Percentiles rank a stretch among this genome's conserved stretches.
Conservation (phyloP, 202 grass and related monocot genomes). For the Cymbopogon flexuosus region DNA sequence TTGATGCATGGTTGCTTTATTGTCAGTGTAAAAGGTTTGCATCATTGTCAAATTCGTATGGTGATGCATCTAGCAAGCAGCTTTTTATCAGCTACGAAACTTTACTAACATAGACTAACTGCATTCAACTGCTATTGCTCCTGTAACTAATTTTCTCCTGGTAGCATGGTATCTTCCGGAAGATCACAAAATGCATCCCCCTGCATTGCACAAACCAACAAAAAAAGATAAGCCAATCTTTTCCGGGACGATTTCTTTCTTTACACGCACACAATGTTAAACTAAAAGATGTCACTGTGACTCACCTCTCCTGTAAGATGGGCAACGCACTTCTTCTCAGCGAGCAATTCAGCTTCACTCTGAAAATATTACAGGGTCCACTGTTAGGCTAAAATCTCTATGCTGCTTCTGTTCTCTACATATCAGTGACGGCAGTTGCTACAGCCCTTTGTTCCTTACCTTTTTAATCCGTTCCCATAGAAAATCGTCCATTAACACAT, state of each 20-base stretch:
- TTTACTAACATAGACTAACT: neutral
- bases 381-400: neutral
- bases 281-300: neutral
- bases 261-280: no score
- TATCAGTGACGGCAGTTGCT: neutral
- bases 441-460: neutral
- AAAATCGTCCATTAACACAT: constrained; percentile 81
- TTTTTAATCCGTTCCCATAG: constrained; percentile 27
- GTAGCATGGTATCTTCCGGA: constrained; percentile 89
- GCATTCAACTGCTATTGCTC: neutral
- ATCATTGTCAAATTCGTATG: neutral
- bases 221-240: constrained; percentile 7
- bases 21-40: neutral
- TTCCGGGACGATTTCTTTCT: neutral
- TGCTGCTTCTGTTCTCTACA: neutral
- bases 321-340: constrained; percentile 88
- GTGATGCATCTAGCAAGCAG: constrained; percentile 8
- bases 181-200: constrained; percentile 85
- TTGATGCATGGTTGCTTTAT: neutral
- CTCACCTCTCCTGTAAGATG: constrained; percentile 93
- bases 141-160: constrained; percentile 57
- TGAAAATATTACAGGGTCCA: constrained; percentile 37
- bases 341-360: constrained; percentile 84
- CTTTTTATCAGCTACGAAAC: no score
- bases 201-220: constrained; percentile 34